A percentile compares a stretch with the other conserved stretches of the same genome.
Conservation (phyloP, 2,329 filamentous ascomycete genomes). For the Lasiodiplodia sp. region DNA sequence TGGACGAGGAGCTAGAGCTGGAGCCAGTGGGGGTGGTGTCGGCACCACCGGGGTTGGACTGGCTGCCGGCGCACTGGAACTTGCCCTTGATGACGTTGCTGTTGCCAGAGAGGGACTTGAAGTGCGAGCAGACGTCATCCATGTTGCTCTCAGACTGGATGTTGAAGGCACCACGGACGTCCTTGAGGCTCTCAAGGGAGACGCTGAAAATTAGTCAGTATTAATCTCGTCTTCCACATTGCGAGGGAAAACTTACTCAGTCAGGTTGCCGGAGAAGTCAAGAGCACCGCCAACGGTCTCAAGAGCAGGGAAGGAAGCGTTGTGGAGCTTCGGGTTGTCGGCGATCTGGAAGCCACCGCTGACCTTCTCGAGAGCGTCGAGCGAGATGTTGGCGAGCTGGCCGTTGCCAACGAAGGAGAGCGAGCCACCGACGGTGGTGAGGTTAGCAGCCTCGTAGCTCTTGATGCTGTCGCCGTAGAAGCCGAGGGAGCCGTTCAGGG, state of each 20-base stretch:
- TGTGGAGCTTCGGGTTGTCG: slow-evolving; percentile 82
- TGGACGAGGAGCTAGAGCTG: slow-evolving; percentile 32
- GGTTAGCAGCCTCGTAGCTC: slow-evolving; percentile 69
- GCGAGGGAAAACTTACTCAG: slow-evolving; percentile 66
- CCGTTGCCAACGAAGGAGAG: slow-evolving; percentile 65
- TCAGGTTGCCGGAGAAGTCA: slow-evolving; percentile 84
- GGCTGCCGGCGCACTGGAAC: slow-evolving; percentile 51
- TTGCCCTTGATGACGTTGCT: slow-evolving; percentile 52
- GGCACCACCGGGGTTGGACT: slow-evolving; percentile 46
- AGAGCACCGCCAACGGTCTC: slow-evolving; percentile 77
- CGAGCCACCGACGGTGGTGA: slow-evolving; percentile 69
- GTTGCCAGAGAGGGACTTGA: slow-evolving; percentile 49
- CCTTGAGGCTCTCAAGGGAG: slow-evolving; percentile 64
- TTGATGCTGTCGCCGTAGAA: slow-evolving; percentile 81
- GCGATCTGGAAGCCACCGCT: slow-evolving; percentile 83
- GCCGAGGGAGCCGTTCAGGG: slow-evolving; percentile 79
- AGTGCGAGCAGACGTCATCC: slow-evolving; percentile 48
- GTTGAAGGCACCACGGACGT: slow-evolving; percentile 60
- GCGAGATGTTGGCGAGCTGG: slow-evolving; percentile 73
- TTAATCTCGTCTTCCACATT: background rate
- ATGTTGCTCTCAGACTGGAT: slow-evolving; percentile 55
- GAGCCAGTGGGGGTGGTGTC: slow-evolving; percentile 43
- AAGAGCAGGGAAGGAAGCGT: slow-evolving; percentile 74
- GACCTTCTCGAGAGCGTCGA: slow-evolving; percentile 72
- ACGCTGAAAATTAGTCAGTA: slow-evolving; percentile 63